These are phyloP conservation scores for Coemansia sp. DNA, from an alignment of 192 early-diverging fungal genomes.

Conservation along the genomic window DNA sequence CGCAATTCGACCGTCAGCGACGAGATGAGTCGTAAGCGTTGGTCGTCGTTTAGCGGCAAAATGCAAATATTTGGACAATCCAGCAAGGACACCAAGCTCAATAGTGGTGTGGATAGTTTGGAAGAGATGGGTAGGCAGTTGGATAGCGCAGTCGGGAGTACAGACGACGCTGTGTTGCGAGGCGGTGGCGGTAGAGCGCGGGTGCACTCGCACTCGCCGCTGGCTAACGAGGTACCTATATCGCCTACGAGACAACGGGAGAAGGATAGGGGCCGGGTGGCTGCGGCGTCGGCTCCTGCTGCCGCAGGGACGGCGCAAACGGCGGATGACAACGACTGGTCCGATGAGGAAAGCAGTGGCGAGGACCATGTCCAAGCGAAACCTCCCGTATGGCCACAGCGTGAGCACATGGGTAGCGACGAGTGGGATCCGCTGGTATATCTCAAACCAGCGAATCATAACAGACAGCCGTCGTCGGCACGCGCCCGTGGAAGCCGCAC, in stretches of 20 bases:
- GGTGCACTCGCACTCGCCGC: conserved; percentile 6
- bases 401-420: not conserved
- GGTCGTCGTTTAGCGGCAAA: conserved; percentile 16
- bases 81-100: not conserved
- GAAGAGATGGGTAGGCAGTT: not conserved
- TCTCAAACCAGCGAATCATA: conserved; percentile 6
- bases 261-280: not conserved
- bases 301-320: not conserved
- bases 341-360: not conserved
- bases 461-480: not conserved
- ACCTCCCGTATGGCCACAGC: not conserved
- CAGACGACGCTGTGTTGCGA: not conserved
- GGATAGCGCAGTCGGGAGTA: conserved; percentile 2
- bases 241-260: not conserved
- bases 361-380: not conserved
- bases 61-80: not conserved
- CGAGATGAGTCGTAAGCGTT: not conserved
- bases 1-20: conserved; percentile 2
- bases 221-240: not conserved
- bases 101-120: not conserved
- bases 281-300: not conserved
- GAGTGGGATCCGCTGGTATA: conserved; percentile 42
- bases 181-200: not conserved
- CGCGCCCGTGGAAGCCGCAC: not conserved
- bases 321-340: conserved; percentile 5